Base-by-base conservation (phyloP, 345 rosid genomes). In the Euphorbia peplus region DNA sequence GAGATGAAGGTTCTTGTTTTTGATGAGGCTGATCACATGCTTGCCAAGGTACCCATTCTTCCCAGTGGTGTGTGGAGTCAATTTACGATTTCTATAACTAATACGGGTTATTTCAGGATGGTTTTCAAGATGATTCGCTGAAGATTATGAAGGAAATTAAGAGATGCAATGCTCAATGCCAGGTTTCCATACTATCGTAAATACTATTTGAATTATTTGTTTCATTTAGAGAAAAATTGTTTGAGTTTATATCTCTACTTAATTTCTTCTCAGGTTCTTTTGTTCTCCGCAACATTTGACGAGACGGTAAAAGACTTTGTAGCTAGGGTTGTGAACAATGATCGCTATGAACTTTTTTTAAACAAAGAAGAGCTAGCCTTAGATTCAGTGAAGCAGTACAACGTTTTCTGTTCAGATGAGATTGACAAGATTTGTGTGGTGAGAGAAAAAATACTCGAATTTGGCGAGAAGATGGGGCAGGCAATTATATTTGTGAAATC, bases 21-120 rank as follows among this genome's bases (percentile, higher is more conserved):
- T 80, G 98, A 95, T 74, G 98, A 91, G 80, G 99, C 98, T 61
- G 99, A 95, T 82, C 98, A 90, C 76, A 95, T 95, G 99, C 80
- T 95, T 66, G 93, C 92, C 67, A 84, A 86, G 83, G 99, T 95
- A 76, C 26, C 3, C 42, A n/a, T 35, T 18, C 2, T n/a, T n/a
- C n/a, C n/a, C n/a, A n/a, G n/a, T n/a, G n/a, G n/a, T n/a, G 28
- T 0, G 35, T 55, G 1, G 26, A 16, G 32, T 21, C 19, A 14
- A 19, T 41, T 22, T 16, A 26, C 10, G 6, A 9, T 30, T 25
- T 12, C 5, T 37, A 12, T 8, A 26, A 4, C 21, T 56, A 42
- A 11, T 67, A 30, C 19, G 19, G 42, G 67, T 15, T 3, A 7
- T 53, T 32, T 10, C 85, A 95, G 99, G 98, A 87, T 77, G 99